A percentile compares a stretch with the other conserved stretches of the same genome.
Evolutionary conservation across 805 yeast genomes (phyloP).

Genomic region (Pichia phayaonensis): DNA sequence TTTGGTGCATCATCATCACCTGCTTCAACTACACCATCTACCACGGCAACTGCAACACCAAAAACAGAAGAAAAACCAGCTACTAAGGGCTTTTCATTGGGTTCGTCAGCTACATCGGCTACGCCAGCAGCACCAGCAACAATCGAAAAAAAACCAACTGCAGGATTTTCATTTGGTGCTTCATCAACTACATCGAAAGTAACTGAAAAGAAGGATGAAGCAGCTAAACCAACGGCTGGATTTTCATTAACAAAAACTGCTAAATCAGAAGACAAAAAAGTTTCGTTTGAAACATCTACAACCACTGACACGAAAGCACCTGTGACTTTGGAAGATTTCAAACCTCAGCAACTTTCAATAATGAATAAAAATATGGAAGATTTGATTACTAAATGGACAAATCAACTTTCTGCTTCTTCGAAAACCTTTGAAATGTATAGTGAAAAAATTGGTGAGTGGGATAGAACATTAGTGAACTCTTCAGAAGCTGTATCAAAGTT

Average conservation of each 20-base stretch:
- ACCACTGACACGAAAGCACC: conserved; percentile 19
- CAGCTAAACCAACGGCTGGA: conserved; percentile 2
- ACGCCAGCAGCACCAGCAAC: conserved; percentile 2
- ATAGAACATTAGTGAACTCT: conserved; percentile 69
- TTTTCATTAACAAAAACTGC: background rate
- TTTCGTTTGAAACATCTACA: conserved; percentile 3
- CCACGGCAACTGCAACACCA: conserved; percentile 4
- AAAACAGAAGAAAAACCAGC: conserved; percentile 1
- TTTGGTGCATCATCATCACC: conserved; percentile 7
- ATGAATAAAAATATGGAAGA: conserved; percentile 92
- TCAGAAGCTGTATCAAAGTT: conserved; percentile 78
- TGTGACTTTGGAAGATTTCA: conserved; percentile 44
- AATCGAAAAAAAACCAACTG: background rate
- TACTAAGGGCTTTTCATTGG: conserved; percentile 14
- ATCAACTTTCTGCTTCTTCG: conserved; percentile 67
- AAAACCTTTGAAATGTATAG: conserved; percentile 71
- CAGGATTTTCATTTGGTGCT: conserved; percentile 10
- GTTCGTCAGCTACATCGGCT: no score
- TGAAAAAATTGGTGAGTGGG: conserved; percentile 76
- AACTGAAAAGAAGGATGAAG: background rate
- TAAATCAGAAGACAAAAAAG: conserved; percentile 4
- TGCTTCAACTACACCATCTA: background rate
- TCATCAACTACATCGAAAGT: conserved; percentile 7
- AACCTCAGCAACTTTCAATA: conserved; percentile 65
- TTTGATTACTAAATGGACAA: conserved; percentile 87